Evolutionary conservation across 805 yeast species (phyloP).

Genomic region (Danielia reshetovae): DNA sequence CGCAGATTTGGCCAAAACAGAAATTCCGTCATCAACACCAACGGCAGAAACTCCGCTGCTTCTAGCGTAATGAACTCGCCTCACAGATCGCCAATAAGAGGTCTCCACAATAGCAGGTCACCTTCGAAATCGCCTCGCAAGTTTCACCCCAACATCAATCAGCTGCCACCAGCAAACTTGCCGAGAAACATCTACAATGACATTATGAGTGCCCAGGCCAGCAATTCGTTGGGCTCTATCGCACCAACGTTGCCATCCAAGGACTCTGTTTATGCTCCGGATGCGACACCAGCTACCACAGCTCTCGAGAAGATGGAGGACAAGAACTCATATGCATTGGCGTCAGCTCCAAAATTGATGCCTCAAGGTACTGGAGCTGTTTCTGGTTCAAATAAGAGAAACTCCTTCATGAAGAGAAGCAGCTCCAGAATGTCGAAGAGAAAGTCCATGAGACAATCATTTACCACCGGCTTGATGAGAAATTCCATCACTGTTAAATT

Average conservation of each 20-base stretch:
- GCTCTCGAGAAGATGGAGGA: slow-evolving; percentile 4
- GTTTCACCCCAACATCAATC: slow-evolving; percentile 16
- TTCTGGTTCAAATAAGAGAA: slow-evolving; percentile 29
- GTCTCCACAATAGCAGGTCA: slow-evolving; percentile 3
- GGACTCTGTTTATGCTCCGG: slow-evolving; percentile 21
- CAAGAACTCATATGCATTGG: slow-evolving; percentile 21
- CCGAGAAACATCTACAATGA: slow-evolving; percentile 44
- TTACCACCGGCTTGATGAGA: slow-evolving; percentile 50
- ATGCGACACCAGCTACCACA: slow-evolving; percentile 8
- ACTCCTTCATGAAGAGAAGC: slow-evolving; percentile 14
- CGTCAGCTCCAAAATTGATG: slow-evolving; percentile 26
- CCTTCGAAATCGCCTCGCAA: slow-evolving; percentile 22
- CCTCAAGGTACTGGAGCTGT: too few species aligned
- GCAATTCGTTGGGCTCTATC: slow-evolving; percentile 22
- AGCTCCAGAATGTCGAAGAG: slow-evolving; percentile 28
- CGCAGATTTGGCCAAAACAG: slow-evolving; percentile 27
- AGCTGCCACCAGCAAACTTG: slow-evolving; percentile 17
- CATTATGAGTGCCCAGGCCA: slow-evolving; percentile 33
- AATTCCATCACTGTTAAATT: slow-evolving; percentile 70
- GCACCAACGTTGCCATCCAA: slow-evolving; percentile 43
- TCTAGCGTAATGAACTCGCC: slow-evolving; percentile 35
- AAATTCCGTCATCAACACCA: slow-evolving; percentile 12
- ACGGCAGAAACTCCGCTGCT: slow-evolving; percentile 21
- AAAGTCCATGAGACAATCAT: slow-evolving; percentile 35
- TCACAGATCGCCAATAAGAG: slow-evolving; percentile 17